Evolutionary conservation across 306 rosid species (phyloP).

Genomic region (Dalbergia oliveri): DNA sequence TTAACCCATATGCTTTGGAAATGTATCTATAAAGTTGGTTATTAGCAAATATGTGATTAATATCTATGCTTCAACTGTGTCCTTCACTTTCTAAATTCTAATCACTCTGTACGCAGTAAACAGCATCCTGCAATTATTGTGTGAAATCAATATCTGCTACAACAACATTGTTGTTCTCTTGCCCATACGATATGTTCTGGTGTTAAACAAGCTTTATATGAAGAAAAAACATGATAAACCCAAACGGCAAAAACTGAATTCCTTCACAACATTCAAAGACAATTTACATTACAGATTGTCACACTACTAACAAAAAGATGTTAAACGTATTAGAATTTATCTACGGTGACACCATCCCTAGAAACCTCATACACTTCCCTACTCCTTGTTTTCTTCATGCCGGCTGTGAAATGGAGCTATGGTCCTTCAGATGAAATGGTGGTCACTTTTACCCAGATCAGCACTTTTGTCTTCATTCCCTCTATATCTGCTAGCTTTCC

Average conservation of each 20-base stretch:
- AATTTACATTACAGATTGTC: conserved; percentile 26
- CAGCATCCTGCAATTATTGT: not conserved
- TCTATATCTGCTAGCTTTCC: conserved; percentile 89
- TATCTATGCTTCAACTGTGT: not conserved
- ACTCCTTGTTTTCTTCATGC: conserved; percentile 93
- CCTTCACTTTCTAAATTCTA: not conserved
- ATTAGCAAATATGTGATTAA: not conserved
- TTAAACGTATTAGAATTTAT: conserved; percentile 62
- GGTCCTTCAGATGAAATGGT: conserved; percentile 75
- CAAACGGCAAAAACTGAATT: not conserved
- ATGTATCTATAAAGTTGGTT: not conserved
- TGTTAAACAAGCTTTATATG: not conserved
- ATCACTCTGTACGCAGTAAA: not conserved
- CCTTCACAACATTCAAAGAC: conserved; percentile 31
- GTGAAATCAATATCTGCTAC: not conserved
- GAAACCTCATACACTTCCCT: conserved; percentile 87
- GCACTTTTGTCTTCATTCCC: conserved; percentile 92
- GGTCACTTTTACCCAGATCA: conserved; percentile 92
- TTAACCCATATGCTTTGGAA: not conserved
- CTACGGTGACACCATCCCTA: conserved; percentile 80
- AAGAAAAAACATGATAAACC: not conserved
- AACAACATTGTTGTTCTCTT: not conserved
- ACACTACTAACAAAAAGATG: conserved; percentile 14
- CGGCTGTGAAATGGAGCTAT: conserved; percentile 83
- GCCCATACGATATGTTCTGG: not conserved